Conservation (phyloP, 2,329 filamentous ascomycete species). For the Monosporascus cannonballus region DNA sequence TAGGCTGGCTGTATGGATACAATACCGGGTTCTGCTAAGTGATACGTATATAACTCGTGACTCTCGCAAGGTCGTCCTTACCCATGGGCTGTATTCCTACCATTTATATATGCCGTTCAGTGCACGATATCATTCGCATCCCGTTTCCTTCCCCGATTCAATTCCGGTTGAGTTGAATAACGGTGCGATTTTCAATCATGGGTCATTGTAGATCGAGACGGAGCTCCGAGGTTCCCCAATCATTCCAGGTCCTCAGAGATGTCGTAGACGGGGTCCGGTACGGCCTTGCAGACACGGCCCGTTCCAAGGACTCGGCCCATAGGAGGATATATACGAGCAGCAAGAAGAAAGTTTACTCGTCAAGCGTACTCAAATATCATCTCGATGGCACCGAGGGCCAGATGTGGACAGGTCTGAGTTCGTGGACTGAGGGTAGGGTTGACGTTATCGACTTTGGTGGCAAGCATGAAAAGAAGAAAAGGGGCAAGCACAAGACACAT, state of each 20-base stretch:
- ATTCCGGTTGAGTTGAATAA: neutral
- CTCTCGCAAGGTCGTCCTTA: neutral
- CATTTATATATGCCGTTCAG: too few species aligned
- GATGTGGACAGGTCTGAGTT: neutral
- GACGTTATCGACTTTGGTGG: conserved; percentile 2
- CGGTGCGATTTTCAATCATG: neutral
- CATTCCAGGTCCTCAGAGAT: neutral
- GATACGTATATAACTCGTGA: neutral
- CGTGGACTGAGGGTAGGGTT: neutral
- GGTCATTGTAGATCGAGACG: neutral
- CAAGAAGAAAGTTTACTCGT: neutral
- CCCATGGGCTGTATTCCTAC: too few species aligned
- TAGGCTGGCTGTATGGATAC: neutral
- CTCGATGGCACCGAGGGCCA: neutral
- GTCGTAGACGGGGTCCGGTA: neutral
- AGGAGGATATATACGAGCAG: neutral
- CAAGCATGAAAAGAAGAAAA: neutral
- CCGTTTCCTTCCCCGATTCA: too few species aligned
- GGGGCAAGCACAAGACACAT: neutral
- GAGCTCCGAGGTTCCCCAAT: neutral
- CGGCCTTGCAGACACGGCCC: neutral
- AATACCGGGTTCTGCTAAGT: neutral
- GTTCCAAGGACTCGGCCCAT: neutral
- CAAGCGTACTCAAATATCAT: neutral
- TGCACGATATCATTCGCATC: neutral